Evolutionary conservation across 1,284 basidiomycete genomes (phyloP).

Genomic region (Trametes polyzona): DNA sequence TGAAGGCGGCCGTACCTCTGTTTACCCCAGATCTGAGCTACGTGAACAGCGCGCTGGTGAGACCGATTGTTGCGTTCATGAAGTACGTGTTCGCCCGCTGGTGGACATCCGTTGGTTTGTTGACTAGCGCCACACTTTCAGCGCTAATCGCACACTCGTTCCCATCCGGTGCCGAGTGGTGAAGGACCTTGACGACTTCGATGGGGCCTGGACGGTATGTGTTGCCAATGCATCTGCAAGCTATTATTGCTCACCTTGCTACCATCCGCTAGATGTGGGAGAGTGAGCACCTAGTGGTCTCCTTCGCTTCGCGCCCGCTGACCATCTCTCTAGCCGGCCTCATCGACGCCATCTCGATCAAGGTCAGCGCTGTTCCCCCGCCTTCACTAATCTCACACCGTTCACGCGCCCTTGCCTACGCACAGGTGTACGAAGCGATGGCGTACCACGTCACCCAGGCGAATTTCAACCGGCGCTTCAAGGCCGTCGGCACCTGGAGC

Average conservation of each 20-base stretch:
- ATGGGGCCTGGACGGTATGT: slow-evolving; percentile 88
- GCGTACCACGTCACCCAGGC: slow-evolving; percentile 90
- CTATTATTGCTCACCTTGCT: slow-evolving; percentile 15
- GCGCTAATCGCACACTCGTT: slow-evolving; percentile 88
- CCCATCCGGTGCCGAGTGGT: slow-evolving; percentile 89
- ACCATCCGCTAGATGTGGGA: slow-evolving; percentile 73
- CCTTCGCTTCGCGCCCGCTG: slow-evolving; percentile 9
- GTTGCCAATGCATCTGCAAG: slow-evolving; percentile 21
- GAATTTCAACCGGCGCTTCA: slow-evolving; percentile 85
- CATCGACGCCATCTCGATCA: slow-evolving; percentile 80
- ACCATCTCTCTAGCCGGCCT: slow-evolving; percentile 64
- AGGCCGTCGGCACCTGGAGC: slow-evolving; percentile 85
- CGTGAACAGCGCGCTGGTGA: slow-evolving; percentile 91
- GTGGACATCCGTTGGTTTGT: neutral
- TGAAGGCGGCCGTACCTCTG: slow-evolving; percentile 95
- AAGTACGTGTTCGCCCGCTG: slow-evolving; percentile 60
- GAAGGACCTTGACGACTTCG: slow-evolving; percentile 80
- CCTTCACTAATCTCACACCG: neutral
- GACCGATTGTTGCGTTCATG: slow-evolving; percentile 99
- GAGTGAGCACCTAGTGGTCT: slow-evolving; percentile 51
- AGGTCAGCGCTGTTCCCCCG: slow-evolving; percentile 46
- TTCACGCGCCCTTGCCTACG: neutral
- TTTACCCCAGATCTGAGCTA: slow-evolving; percentile 89
- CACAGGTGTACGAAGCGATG: slow-evolving; percentile 84
- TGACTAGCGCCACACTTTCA: slow-evolving; percentile 39